phyloP scores from a whole-genome alignment of 140 eudicot genomes.

The Anethum foeniculum region DNA sequence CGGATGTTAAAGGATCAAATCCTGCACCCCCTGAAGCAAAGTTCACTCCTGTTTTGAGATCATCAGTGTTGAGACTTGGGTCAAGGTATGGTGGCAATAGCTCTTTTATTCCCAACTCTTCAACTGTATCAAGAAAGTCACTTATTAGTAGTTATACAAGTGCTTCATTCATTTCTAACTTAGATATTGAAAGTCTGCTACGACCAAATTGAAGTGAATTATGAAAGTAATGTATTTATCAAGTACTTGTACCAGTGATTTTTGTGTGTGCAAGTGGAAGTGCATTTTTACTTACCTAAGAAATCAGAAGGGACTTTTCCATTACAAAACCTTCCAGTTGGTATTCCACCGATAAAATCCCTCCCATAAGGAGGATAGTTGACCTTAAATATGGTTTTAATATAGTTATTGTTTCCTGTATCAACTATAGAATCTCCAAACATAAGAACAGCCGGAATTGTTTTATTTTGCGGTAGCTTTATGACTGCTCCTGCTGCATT shows the following conservation, averaged over 20 bases:
- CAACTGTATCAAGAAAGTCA: conserved; percentile 16
- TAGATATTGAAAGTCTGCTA: neutral
- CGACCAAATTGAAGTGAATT: too few relatives aligned
- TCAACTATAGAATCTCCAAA: conserved; percentile 87
- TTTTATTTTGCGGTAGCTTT: conserved; percentile 15
- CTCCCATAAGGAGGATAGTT: conserved; percentile 81
- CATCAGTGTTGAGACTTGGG: conserved; percentile 21
- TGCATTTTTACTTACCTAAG: conserved; percentile 34
- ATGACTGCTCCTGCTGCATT: conserved; percentile 5
- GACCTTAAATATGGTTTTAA: conserved; percentile 49
- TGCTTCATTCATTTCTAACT: neutral
- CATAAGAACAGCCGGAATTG: conserved; percentile 60
- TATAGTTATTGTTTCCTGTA: conserved; percentile 71
- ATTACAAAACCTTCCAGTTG: conserved; percentile 80
- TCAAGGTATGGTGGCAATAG: conserved; percentile 42
- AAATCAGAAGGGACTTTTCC: conserved; percentile 89
- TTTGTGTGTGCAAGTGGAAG: neutral
- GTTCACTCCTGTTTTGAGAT: conserved; percentile 41
- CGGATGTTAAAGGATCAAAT: conserved; percentile 25
- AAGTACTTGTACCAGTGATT: neutral
- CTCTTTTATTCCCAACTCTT: conserved; percentile 36
- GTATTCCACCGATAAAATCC: conserved; percentile 73
- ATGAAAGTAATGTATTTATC: neutral
- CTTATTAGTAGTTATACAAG: neutral
- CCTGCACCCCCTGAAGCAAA: conserved; percentile 46